Percentiles rank a stretch among this genome's conserved stretches.
These are phyloP conservation scores for Simplicillium sp. DNA, from an alignment of 2,329 filamentous ascomycete genomes.

Conservation along the genomic window DNA sequence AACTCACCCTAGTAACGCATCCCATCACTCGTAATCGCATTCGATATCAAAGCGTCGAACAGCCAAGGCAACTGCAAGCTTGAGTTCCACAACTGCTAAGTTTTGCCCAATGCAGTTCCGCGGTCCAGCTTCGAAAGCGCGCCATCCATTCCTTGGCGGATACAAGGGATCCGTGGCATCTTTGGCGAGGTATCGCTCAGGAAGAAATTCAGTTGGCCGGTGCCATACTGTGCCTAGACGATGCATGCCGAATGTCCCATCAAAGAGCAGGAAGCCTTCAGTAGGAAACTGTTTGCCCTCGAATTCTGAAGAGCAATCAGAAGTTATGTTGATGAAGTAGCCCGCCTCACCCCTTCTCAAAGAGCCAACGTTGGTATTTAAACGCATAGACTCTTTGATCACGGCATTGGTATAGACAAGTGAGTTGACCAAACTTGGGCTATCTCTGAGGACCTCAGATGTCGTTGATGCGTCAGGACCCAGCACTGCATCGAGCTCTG, in stretches of 20 bases:
- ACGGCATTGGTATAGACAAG: constrained; percentile 25
- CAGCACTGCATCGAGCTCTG: constrained; percentile 25
- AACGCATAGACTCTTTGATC: constrained; percentile 25
- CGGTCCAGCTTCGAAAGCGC: constrained; percentile 43
- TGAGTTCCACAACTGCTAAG: constrained; percentile 38
- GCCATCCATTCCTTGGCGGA: constrained; percentile 29
- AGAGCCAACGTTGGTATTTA: constrained; percentile 13
- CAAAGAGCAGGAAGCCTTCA: no score
- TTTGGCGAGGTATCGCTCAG: constrained; percentile 19
- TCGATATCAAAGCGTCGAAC: no score
- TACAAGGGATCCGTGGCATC: constrained; percentile 5
- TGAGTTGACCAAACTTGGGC: constrained; percentile 17
- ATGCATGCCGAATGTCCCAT: no score
- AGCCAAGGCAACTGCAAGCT: no score
- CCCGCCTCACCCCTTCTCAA: no score
- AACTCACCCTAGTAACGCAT: no score
- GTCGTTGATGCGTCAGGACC: constrained; percentile 16
- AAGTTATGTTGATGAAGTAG: no score
- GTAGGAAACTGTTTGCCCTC: no score
- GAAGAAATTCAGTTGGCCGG: constrained; percentile 16
- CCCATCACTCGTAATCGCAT: no score
- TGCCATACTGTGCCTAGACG: no score
- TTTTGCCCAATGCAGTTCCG: constrained; percentile 47
- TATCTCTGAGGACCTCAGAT: constrained; percentile 7
- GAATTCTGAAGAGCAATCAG: no score